Conservation (phyloP, 169 alveolate genomes). For the Perkinsus olseni region DNA sequence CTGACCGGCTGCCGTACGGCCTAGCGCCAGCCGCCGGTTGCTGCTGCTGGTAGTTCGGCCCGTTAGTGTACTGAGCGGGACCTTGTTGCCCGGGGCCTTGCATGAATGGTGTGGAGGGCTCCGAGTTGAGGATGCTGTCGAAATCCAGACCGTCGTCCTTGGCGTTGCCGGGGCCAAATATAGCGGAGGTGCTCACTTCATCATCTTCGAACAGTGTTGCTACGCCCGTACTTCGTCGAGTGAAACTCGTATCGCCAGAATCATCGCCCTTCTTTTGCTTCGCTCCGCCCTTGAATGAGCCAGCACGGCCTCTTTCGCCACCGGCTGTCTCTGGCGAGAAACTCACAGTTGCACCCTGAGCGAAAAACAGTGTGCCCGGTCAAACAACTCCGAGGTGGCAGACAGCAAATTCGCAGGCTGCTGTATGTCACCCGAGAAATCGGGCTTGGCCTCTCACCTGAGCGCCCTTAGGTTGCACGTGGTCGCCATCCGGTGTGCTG, state of each 20-base stretch:
- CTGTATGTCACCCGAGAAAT: too few species aligned
- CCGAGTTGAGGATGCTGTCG: background rate
- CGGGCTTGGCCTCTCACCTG: too few species aligned
- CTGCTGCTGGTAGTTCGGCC: background rate
- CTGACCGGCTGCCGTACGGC: background rate
- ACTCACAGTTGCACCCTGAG: background rate
- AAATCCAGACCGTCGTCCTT: background rate
- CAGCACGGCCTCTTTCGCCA: background rate
- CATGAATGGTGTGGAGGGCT: background rate
- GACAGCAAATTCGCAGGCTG: too few species aligned
- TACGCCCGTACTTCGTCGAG: background rate
- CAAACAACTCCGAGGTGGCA: background rate
- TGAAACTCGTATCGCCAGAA: background rate
- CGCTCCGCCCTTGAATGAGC: background rate
- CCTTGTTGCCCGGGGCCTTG: background rate
- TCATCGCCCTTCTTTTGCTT: background rate
- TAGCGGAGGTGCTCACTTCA: background rate
- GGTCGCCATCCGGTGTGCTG: background rate
- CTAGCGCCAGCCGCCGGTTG: background rate
- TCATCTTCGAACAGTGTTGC: background rate
- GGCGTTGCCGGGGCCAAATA: background rate
- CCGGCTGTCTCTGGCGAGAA: background rate
- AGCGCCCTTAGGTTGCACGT: background rate
- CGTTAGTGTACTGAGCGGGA: background rate
- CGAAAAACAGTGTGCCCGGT: background rate